Evolutionary conservation across 2,329 filamentous ascomycete genomes (phyloP).

Genomic region (Diaporthe vexans): DNA sequence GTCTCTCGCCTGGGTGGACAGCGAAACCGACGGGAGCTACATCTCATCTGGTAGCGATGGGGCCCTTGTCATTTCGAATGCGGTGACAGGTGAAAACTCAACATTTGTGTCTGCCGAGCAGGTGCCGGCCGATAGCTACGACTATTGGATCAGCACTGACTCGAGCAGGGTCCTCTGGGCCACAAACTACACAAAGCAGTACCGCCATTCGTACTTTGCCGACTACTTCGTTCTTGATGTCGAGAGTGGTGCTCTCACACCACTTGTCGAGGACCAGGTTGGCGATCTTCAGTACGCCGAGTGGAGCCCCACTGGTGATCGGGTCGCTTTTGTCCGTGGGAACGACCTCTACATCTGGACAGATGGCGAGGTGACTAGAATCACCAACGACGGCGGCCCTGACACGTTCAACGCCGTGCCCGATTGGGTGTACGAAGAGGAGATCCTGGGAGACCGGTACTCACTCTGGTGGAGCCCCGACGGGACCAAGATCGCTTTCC

Average conservation of each 20-base stretch:
- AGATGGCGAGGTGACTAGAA: slow-evolving; percentile 66
- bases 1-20: slow-evolving; percentile 10
- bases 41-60: slow-evolving; percentile 8
- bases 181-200: slow-evolving; percentile 77
- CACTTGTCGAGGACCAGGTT: slow-evolving; percentile 70
- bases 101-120: slow-evolving; percentile 71
- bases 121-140: slow-evolving; percentile 67
- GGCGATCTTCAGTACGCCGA: slow-evolving; percentile 77
- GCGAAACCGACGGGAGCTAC: slow-evolving; percentile 18
- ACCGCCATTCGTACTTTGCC: slow-evolving; percentile 77
- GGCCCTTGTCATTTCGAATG: slow-evolving; percentile 5
- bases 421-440: slow-evolving; percentile 75
- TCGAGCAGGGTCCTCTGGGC: slow-evolving; percentile 72
- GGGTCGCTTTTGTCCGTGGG: slow-evolving; percentile 76
- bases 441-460: slow-evolving; percentile 65
- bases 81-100: slow-evolving; percentile 65
- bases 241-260: slow-evolving; percentile 64
- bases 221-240: slow-evolving; percentile 77
- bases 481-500: slow-evolving; percentile 66
- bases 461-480: slow-evolving; percentile 72
- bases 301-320: slow-evolving; percentile 69
- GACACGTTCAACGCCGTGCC: slow-evolving; percentile 75
- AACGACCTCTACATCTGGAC: slow-evolving; percentile 75
- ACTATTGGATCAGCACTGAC: slow-evolving; percentile 74
- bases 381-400: slow-evolving; percentile 71